A percentile compares a stretch with the other conserved stretches of the same genome.
Evolutionary conservation across 2,329 filamentous ascomycete species (phyloP).

Genomic region (Sporothrix luriei): DNA sequence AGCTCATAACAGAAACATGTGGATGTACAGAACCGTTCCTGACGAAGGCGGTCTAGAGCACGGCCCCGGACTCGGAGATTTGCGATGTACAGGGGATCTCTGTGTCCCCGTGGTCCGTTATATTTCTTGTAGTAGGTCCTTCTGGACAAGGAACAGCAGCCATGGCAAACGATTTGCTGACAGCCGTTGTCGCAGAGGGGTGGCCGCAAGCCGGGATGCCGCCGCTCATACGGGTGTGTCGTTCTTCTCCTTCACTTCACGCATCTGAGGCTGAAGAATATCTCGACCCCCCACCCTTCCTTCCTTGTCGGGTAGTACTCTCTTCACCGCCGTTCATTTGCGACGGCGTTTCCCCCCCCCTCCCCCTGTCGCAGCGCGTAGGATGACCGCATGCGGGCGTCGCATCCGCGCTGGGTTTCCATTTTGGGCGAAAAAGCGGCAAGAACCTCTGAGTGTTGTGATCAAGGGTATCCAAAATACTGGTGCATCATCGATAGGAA

Average conservation of each 20-base stretch:
- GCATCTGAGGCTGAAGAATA: not conserved
- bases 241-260: not conserved
- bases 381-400: constrained; percentile 20
- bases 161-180: not conserved
- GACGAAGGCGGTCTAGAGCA: constrained; percentile 9
- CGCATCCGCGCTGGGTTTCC: constrained; percentile 17
- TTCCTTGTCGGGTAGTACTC: not conserved
- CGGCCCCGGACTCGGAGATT: not conserved
- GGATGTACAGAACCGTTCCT: not conserved
- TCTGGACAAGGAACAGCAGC: not conserved
- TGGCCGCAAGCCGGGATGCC: not conserved
- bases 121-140: not conserved
- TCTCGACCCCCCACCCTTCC: not conserved
- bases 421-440: not conserved
- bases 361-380: not conserved
- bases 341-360: not conserved
- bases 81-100: not conserved
- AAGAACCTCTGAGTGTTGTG: too few species aligned
- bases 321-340: constrained; percentile 9
- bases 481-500: too few species aligned
- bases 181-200: constrained; percentile 8
- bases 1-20: not conserved
- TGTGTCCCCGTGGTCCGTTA: not conserved
- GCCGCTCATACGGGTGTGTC: not conserved
- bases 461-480: not conserved